A percentile compares a stretch with the other conserved stretches of the same genome.
Conservation (phyloP, 1,139 yeast genomes). For the Sugiyamaella neomexicana region DNA sequence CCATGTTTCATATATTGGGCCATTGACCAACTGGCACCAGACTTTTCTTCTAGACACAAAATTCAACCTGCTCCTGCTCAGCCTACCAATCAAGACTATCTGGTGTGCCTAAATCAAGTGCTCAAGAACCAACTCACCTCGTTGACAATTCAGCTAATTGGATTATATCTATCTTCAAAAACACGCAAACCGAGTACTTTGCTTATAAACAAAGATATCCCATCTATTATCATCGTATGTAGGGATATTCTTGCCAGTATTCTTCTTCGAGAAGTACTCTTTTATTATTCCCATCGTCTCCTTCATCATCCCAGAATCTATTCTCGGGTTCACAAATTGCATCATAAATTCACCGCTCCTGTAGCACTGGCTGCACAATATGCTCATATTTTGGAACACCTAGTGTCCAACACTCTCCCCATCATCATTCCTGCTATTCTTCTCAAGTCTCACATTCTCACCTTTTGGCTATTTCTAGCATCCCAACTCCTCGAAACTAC, state of each 20-base stretch:
- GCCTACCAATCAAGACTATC: conserved; percentile 25
- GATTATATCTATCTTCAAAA: conserved; percentile 9
- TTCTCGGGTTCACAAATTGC: conserved; percentile 28
- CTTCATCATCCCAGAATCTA: conserved; percentile 25
- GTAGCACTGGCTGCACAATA: conserved; percentile 31
- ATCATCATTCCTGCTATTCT: conserved; percentile 26
- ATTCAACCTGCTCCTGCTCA: conserved; percentile 27
- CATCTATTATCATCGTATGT: conserved; percentile 20
- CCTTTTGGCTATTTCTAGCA: conserved; percentile 26
- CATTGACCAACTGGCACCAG: conserved; percentile 22
- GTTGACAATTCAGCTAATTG: conserved; percentile 16
- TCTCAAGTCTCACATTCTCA: conserved; percentile 24
- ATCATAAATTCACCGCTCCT: conserved; percentile 32
- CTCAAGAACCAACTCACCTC: conserved; percentile 22
- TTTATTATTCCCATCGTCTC: conserved; percentile 29
- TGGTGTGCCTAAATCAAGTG: conserved; percentile 23
- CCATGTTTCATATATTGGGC: conserved; percentile 25
- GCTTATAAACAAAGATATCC: conserved; percentile 19
- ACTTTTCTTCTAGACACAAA: conserved; percentile 27
- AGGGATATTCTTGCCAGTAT: conserved; percentile 20
- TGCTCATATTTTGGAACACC: conserved; percentile 29
- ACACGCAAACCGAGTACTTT: conserved; percentile 10
- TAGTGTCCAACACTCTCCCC: conserved; percentile 29
- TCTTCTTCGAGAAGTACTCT: conserved; percentile 27
- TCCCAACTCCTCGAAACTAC: conserved; percentile 29